These are phyloP conservation scores for Coffea eugenioides DNA, from an alignment of 257 asterid species.

Conservation along the genomic window DNA sequence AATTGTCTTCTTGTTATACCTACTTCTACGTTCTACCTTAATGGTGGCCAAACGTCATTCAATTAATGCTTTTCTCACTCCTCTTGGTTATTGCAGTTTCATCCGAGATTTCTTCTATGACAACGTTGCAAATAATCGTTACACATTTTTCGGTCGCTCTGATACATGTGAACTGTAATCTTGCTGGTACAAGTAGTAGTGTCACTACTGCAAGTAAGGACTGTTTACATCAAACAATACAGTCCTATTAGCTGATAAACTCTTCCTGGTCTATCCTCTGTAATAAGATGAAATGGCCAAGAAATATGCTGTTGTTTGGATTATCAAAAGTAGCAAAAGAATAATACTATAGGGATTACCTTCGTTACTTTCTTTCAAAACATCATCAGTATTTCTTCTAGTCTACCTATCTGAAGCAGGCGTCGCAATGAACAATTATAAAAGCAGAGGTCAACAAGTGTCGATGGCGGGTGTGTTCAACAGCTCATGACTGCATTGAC, in stretches of 20 bases:
- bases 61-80: neutral
- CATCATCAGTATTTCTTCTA: neutral
- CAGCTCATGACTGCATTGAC: too few species aligned
- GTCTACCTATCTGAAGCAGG: neutral
- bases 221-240: neutral
- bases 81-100: slow-evolving; percentile 54
- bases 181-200: neutral
- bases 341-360: neutral
- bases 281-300: slow-evolving; percentile 1
- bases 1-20: slow-evolving; percentile 8
- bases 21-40: neutral
- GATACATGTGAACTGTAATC: slow-evolving; percentile 75
- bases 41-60: neutral
- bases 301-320: neutral
- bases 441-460: too few species aligned
- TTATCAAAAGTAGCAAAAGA: neutral
- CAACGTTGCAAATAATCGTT: slow-evolving; percentile 79
- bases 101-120: slow-evolving; percentile 72
- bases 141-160: slow-evolving; percentile 72
- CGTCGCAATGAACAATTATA: neutral
- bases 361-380: neutral
- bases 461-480: too few species aligned
- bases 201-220: neutral
- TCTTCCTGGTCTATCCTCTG: too few species aligned
- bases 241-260: too few species aligned